Percentiles rank a stretch among this genome's conserved stretches.
Evolutionary conservation across 129 eudicot genomes (phyloP).

Genomic region (Smallanthus sonchifolius): DNA sequence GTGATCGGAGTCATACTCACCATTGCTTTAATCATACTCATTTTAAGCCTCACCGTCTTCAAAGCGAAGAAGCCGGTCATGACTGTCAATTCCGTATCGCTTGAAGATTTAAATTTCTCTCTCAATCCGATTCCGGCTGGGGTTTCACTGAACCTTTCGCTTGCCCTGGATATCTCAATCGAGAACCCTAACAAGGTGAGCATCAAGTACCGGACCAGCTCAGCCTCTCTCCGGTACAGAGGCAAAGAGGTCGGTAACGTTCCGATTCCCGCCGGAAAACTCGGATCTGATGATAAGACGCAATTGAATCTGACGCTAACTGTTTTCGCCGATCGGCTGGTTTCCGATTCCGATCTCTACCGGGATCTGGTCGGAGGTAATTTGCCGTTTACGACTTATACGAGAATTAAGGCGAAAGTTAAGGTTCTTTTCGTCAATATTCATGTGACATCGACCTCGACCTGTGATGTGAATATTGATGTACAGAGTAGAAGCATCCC

Average conservation of each 20-base stretch:
- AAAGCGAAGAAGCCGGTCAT: constrained; percentile 21
- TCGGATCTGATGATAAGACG: constrained; percentile 38
- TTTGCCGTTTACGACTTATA: constrained; percentile 44
- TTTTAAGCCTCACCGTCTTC: constrained; percentile 25
- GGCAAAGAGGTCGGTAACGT: constrained; percentile 60
- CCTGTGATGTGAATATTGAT: constrained; percentile 52
- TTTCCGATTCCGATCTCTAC: constrained; percentile 38
- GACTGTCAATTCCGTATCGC: constrained; percentile 3
- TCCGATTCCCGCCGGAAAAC: constrained; percentile 61
- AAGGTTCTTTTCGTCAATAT: constrained; percentile 43
- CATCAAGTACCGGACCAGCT: constrained; percentile 25
- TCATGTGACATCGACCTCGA: constrained; percentile 57
- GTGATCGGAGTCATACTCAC: constrained; percentile 2
- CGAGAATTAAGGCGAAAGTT: constrained; percentile 54
- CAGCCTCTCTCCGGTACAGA: constrained; percentile 43
- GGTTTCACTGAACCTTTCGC: constrained; percentile 21
- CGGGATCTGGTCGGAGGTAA: constrained; percentile 47
- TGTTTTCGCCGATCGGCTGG: constrained; percentile 67
- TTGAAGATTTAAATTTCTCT: constrained; percentile 4
- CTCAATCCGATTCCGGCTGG: not conserved
- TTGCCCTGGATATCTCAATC: constrained; percentile 10
- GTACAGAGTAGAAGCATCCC: constrained; percentile 18
- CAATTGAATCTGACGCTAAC: constrained; percentile 58
- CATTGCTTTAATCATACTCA: constrained; percentile 11
- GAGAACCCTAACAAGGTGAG: constrained; percentile 34